Conservation (phyloP, 352 stramenopile species). For the Phytophthora pistaciae region DNA sequence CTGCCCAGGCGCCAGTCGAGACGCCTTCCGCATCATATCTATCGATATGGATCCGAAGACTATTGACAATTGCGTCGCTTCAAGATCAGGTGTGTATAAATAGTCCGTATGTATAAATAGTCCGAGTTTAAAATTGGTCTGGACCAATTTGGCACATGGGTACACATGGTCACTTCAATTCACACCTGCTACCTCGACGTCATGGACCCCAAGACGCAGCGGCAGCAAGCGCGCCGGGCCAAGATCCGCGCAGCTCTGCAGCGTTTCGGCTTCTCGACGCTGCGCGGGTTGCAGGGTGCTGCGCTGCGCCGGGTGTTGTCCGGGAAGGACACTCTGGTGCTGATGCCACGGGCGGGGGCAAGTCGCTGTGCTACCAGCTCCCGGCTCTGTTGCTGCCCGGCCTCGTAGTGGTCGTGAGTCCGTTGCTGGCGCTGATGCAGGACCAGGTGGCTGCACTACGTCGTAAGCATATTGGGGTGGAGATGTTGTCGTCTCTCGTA, state of each 20-base stretch:
- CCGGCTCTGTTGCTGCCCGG: conserved; percentile 72
- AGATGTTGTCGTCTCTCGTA: conserved; percentile 69
- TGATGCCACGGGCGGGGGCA: conserved; percentile 97
- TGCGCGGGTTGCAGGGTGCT: conserved; percentile 54
- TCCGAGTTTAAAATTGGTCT: conserved; percentile 2
- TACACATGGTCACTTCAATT: conserved; percentile 18
- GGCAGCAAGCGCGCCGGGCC: conserved; percentile 46
- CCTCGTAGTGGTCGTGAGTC: conserved; percentile 90
- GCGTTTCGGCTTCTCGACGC: conserved; percentile 52
- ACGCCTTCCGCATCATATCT: conserved; percentile 76
- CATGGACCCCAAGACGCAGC: conserved; percentile 19
- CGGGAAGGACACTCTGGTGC: conserved; percentile 75
- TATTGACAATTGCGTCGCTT: too few species aligned
- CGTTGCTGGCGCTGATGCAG: conserved; percentile 90
- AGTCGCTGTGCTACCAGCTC: conserved; percentile 98
- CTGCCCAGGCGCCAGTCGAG: conserved; percentile 55
- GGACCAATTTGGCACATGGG: not conserved
- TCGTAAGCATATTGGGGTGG: conserved; percentile 48
- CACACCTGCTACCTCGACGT: conserved; percentile 3
- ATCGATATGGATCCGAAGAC: too few species aligned
- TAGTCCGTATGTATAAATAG: not conserved
- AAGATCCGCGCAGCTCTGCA: conserved; percentile 59
- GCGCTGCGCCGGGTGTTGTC: conserved; percentile 55
- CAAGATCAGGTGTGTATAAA: conserved; percentile 3
- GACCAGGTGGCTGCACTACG: conserved; percentile 86